A percentile compares a stretch with the other conserved stretches of the same genome.
phyloP scores from a whole-genome alignment of 176 grass and related monocot species.

The Lolium rigidum region DNA sequence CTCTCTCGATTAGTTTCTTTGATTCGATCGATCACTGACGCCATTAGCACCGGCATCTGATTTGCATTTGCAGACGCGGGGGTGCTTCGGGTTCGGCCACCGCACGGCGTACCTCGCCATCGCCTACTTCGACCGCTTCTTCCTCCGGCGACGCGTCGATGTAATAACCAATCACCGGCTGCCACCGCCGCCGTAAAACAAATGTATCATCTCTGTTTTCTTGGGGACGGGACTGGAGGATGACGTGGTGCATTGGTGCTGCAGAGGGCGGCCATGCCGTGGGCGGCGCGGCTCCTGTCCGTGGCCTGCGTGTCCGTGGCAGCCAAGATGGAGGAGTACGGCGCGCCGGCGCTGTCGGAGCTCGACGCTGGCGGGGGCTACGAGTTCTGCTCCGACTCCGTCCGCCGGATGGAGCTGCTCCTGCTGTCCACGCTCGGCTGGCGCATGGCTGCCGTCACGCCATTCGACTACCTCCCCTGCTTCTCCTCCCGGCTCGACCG shows the following conservation, averaged over 20 bases:
- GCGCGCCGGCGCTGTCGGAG: constrained; percentile 67
- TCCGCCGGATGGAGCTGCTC: constrained; percentile 90
- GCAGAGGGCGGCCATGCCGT: constrained; percentile 73
- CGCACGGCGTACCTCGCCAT: constrained; percentile 87
- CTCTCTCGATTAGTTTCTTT: constrained; percentile 6
- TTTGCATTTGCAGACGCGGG: constrained; percentile 60
- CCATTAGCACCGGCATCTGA: constrained; percentile 32
- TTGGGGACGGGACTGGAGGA: constrained; percentile 13
- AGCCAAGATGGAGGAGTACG: constrained; percentile 93
- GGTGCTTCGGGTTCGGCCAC: constrained; percentile 73
- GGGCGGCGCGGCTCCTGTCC: constrained; percentile 78
- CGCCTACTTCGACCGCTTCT: constrained; percentile 90
- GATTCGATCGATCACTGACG: constrained; percentile 17
- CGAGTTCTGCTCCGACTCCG: constrained; percentile 60
- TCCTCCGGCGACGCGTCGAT: constrained; percentile 74
- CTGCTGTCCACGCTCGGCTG: constrained; percentile 87
- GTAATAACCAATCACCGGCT: constrained; percentile 56
- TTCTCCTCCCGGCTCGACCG: too few relatives aligned
- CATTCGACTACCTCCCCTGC: constrained; percentile 66
- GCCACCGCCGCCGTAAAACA: constrained; percentile 12
- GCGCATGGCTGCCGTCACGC: constrained; percentile 83
- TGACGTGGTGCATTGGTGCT: constrained; percentile 41
- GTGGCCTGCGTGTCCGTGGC: constrained; percentile 89
- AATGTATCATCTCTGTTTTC: constrained; percentile 27
- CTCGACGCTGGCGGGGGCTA: constrained; percentile 61